phyloP scores from a whole-genome alignment of 2,329 filamentous ascomycete genomes.

The Paramyrothecium sp. region DNA sequence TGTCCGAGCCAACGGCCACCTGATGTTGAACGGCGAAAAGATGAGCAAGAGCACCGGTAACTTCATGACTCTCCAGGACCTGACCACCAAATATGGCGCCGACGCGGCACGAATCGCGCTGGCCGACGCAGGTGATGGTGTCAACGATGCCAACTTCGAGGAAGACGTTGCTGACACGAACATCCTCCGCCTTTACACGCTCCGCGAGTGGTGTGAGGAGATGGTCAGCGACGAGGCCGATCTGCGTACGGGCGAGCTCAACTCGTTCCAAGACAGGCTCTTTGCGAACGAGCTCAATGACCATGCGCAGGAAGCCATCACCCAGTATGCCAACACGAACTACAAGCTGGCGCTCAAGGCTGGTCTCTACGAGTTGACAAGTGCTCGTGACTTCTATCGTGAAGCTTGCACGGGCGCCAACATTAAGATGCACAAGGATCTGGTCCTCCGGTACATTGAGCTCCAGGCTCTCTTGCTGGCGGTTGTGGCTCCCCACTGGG shows the following conservation, averaged over 20 bases:
- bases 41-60: conserved; percentile 98
- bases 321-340: conserved; percentile 76
- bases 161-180: conserved; percentile 91
- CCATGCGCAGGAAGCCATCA: conserved; percentile 73
- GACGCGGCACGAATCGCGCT: conserved; percentile 90
- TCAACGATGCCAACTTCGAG: conserved; percentile 96
- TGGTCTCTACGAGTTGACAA: conserved; percentile 86
- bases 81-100: conserved; percentile 89
- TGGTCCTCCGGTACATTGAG: conserved; percentile 79
- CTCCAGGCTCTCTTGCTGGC: conserved; percentile 80
- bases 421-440: conserved; percentile 81
- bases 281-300: conserved; percentile 93
- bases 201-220: conserved; percentile 92
- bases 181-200: conserved; percentile 77
- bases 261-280: conserved; percentile 80
- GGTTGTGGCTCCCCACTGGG: conserved; percentile 88
- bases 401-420: conserved; percentile 75
- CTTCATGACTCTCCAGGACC: conserved; percentile 86
- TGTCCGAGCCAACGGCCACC: conserved; percentile 86
- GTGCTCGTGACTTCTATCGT: conserved; percentile 86
- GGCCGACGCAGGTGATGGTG: conserved; percentile 90
- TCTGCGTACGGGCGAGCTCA: conserved; percentile 73
- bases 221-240: conserved; percentile 64
- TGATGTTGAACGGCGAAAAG: conserved; percentile 95
- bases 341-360: conserved; percentile 82